Conservation (phyloP, 352 stramenopile species). For the Pythium coloratum region DNA sequence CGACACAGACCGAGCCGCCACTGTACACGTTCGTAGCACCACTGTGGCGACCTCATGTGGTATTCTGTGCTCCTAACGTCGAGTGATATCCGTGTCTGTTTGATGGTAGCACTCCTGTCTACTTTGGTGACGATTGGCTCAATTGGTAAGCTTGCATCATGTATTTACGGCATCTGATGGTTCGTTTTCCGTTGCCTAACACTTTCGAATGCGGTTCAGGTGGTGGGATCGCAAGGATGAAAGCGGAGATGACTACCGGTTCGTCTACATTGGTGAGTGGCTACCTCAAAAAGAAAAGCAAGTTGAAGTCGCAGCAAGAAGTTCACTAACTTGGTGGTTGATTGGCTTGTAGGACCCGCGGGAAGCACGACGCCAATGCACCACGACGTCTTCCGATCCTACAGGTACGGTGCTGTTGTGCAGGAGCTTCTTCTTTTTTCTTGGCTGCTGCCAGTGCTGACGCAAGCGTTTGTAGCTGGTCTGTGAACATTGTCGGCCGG, state of each 20-base stretch:
- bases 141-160: slow-evolving; percentile 64
- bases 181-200: neutral
- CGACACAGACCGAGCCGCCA: slow-evolving; percentile 37
- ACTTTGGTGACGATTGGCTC: slow-evolving; percentile 92
- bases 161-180: too few relatives aligned
- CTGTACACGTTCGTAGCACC: slow-evolving; percentile 54
- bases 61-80: too few relatives aligned
- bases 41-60: neutral
- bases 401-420: slow-evolving; percentile 58
- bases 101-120: slow-evolving; percentile 60
- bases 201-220: slow-evolving; percentile 29
- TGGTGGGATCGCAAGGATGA: slow-evolving; percentile 76
- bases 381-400: slow-evolving; percentile 96
- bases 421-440: too few relatives aligned
- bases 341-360: slow-evolving; percentile 52
- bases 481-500: slow-evolving; percentile 92
- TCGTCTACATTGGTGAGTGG: slow-evolving; percentile 93
- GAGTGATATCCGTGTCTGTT: slow-evolving; percentile 27
- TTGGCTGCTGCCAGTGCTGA: neutral
- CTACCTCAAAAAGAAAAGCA: too few relatives aligned
- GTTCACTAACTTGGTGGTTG: neutral
- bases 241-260: slow-evolving; percentile 91
- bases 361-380: slow-evolving; percentile 92
- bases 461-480: slow-evolving; percentile 76
- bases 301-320: neutral